These are phyloP conservation scores for Quercus lobata DNA, from an alignment of 331 rosid species.

Conservation along the genomic window DNA sequence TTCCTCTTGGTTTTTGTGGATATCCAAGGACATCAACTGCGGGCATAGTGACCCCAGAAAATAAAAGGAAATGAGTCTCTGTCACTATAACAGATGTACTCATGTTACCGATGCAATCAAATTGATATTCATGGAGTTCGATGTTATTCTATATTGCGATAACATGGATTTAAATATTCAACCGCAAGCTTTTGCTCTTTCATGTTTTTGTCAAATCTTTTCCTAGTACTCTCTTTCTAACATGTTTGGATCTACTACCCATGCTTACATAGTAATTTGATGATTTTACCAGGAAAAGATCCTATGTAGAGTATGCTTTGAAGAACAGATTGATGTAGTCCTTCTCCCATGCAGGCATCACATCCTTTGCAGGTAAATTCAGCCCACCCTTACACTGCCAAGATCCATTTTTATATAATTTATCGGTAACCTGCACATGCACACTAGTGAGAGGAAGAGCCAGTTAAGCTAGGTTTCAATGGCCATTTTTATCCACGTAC, in stretches of 20 bases:
- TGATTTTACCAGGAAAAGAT: slow-evolving; percentile 70
- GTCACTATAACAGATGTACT: background rate
- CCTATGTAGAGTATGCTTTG: slow-evolving; percentile 86
- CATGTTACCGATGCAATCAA: background rate
- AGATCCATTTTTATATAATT: background rate
- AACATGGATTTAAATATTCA: background rate
- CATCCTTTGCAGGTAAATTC: slow-evolving; percentile 66
- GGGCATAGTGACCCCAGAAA: background rate
- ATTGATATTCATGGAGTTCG: background rate
- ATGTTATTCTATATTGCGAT: background rate
- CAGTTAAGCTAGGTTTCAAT: too few species aligned
- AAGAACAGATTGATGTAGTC: slow-evolving; percentile 70
- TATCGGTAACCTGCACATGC: too few species aligned
- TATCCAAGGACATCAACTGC: background rate
- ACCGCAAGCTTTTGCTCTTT: slow-evolving; percentile 6
- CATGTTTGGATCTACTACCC: background rate
- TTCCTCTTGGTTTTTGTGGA: background rate
- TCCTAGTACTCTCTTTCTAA: background rate
- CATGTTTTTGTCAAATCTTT: background rate
- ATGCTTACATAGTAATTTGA: background rate
- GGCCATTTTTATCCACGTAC: background rate
- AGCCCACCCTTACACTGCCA: background rate
- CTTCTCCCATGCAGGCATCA: slow-evolving; percentile 92
- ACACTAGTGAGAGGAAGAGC: too few species aligned
- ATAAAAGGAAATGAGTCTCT: background rate